Evolutionary conservation across 1,284 basidiomycete genomes (phyloP).

Genomic region (Lignosus rhinocerotis): DNA sequence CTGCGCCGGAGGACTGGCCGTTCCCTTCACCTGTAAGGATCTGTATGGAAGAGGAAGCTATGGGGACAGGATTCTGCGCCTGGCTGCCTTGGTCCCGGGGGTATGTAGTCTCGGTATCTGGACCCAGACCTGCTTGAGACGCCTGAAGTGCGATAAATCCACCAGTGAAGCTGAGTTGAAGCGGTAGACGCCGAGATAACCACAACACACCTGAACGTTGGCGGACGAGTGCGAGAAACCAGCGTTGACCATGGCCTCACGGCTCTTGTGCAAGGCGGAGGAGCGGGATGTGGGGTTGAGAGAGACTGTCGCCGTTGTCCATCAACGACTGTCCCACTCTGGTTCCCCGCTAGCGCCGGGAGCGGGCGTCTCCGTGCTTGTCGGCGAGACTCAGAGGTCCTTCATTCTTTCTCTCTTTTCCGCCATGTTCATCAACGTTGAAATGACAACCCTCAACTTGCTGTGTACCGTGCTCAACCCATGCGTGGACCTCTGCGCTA

Average conservation of each 20-base stretch:
- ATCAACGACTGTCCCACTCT: slow-evolving; percentile 9
- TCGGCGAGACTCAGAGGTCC: background rate
- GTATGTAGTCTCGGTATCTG: slow-evolving; percentile 15
- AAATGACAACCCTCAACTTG: slow-evolving; percentile 5
- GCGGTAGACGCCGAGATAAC: background rate
- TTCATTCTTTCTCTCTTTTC: background rate
- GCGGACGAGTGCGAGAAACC: slow-evolving; percentile 13
- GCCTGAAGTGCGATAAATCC: slow-evolving; percentile 14
- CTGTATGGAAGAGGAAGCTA: slow-evolving; percentile 4
- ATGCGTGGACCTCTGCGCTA: background rate
- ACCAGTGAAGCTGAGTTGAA: slow-evolving; percentile 2
- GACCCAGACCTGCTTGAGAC: slow-evolving; percentile 20
- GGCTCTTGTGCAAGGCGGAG: slow-evolving; percentile 9
- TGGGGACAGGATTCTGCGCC: slow-evolving; percentile 2
- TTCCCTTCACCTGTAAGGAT: slow-evolving; percentile 4
- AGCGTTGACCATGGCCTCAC: slow-evolving; percentile 21
- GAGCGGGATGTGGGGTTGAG: slow-evolving; percentile 7
- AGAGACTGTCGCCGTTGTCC: slow-evolving; percentile 8
- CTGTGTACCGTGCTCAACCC: slow-evolving; percentile 11
- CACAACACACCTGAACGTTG: slow-evolving; percentile 13
- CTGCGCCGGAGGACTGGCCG: slow-evolving; percentile 11
- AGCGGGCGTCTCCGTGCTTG: background rate
- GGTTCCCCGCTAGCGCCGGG: background rate
- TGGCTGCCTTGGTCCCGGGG: slow-evolving; percentile 10
- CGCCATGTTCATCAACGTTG: background rate